These are phyloP conservation scores for Zostera marina DNA, from an alignment of 116 monocot species.

Conservation along the genomic window DNA sequence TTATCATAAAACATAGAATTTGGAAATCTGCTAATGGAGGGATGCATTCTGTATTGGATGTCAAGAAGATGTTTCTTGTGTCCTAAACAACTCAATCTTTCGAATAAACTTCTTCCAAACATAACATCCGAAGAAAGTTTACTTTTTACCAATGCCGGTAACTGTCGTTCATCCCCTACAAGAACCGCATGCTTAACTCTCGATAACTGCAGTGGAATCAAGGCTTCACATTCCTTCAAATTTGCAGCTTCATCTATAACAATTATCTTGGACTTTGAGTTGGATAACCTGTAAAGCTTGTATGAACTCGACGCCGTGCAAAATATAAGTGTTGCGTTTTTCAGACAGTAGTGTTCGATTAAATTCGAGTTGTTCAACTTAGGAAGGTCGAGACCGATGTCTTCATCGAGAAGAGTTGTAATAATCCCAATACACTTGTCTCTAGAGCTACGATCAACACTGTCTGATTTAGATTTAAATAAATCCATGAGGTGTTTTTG, in stretches of 20 bases:
- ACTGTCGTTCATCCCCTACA: constrained; percentile 41
- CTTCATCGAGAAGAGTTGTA: constrained; percentile 3
- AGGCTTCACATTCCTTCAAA: constrained; percentile 48
- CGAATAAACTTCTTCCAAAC: constrained; percentile 49
- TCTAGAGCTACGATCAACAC: background rate
- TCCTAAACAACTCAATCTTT: constrained; percentile 42
- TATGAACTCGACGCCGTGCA: constrained; percentile 33
- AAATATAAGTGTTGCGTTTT: constrained; percentile 25
- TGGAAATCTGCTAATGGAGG: constrained; percentile 48
- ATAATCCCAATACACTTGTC: constrained; percentile 6
- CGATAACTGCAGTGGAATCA: constrained; percentile 28
- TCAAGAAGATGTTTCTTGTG: constrained; percentile 47
- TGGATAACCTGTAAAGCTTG: constrained; percentile 9
- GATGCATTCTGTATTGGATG: constrained; percentile 81
- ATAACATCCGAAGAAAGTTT: constrained; percentile 15
- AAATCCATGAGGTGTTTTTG: background rate
- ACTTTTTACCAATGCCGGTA: constrained; percentile 54
- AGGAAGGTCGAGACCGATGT: constrained; percentile 14
- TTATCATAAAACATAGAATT: constrained; percentile 39
- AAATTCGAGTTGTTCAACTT: no score
- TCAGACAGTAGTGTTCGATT: constrained; percentile 19
- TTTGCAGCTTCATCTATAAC: constrained; percentile 64
- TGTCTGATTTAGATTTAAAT: background rate
- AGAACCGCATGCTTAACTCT: constrained; percentile 21
- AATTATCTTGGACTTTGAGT: constrained; percentile 14